Base-by-base conservation (phyloP, 2,329 filamentous ascomycete genomes). In the Aspergillus sp. region DNA sequence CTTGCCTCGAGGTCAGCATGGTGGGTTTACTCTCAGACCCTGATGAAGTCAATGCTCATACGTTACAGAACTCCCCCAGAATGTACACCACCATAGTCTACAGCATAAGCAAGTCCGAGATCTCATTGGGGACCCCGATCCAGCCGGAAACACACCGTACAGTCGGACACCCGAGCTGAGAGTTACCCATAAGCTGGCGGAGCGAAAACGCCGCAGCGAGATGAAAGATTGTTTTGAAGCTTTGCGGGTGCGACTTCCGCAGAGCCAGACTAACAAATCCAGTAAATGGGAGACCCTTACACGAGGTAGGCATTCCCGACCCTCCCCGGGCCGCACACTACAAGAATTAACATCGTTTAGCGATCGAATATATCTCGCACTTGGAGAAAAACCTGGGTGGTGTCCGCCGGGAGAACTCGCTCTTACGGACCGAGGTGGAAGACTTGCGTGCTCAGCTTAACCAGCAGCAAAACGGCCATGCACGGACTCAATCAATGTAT, bases 221-320 rank as follows among this genome's bases (percentile, higher is more conserved):
- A 76, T 76, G 74, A 76, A 76, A 50, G 72, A 75, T 55, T 74
- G 73, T 44, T 76, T 76, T 51, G 74, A 76, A 55, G 60, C 66
- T 17, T 56, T 76, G 39, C 66, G 74, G 25, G 56, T 66, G 33
- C 68, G 71, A 25, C 63, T 76, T 1, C 74, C 74, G 3, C 63
- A 70, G 13, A 67, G 61, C 47, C 72, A 74, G 53, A 74, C 70
- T 52, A 75, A 74, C 57, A 76, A 76, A 53, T 75, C 74, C 6
- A 76, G 74, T 59, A 76, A 76, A 61, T 76, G 74, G 74, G 74
- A 76, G 53, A 76, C 73, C 1, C 56, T 76, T 17, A 74, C 71
- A 20, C 61, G 71, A 66, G 71, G 71, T 74, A 61, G 44, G 58
- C 45, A 23, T 23, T 9, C 46, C 44, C n/a, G 7, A 9, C 13